A percentile compares a stretch with the other conserved stretches of the same genome.
Conservation (phyloP, 139 green algal species). For the Bryopsis sp. region DNA sequence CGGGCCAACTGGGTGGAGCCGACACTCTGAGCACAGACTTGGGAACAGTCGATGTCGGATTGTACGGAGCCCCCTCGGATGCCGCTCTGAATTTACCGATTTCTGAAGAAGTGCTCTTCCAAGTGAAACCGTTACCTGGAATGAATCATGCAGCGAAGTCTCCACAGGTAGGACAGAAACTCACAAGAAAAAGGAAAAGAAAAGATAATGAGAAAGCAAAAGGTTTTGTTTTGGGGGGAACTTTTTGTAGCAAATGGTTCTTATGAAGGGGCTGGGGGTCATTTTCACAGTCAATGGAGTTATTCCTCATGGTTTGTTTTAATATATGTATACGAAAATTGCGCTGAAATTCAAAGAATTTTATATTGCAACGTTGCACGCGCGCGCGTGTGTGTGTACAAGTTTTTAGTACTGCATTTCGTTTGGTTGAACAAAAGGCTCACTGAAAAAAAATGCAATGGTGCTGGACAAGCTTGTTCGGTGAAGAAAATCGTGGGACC, state of each 20-base stretch:
- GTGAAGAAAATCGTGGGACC: not conserved
- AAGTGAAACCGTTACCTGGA: not conserved
- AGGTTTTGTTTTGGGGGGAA: not conserved
- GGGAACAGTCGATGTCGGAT: too few relatives aligned
- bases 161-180: conserved; percentile 3
- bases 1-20: too few relatives aligned
- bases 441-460: not conserved
- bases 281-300: not conserved
- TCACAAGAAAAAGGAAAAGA: not conserved
- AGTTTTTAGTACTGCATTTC: not conserved
- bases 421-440: not conserved
- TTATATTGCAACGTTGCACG: not conserved
- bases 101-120: too few relatives aligned
- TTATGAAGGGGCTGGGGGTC: not conserved
- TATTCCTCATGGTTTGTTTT: not conserved
- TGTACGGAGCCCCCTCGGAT: too few relatives aligned
- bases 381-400: not conserved
- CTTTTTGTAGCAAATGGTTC: not conserved
- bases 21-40: too few relatives aligned
- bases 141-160: conserved; percentile 15
- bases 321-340: too few relatives aligned
- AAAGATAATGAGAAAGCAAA: not conserved
- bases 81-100: too few relatives aligned
- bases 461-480: not conserved
- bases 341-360: not conserved